Conservation (phyloP, 257 asterid species). For the Nyctanthes arbortristis region DNA sequence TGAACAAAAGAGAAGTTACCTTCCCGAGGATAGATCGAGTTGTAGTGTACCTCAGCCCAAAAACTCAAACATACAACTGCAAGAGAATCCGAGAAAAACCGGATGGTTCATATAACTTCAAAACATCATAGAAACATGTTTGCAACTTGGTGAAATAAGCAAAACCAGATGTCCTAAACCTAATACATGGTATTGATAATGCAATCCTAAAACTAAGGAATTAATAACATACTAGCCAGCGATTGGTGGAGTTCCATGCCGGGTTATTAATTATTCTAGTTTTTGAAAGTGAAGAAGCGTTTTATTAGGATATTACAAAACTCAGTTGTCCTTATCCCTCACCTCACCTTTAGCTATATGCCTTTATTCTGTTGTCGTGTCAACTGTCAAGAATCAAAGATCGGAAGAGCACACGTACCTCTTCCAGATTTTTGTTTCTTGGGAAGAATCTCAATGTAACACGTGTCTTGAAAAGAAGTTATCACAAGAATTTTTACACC, state of each 20-base stretch:
- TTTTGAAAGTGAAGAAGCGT: too few relatives aligned
- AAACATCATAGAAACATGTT: not conserved
- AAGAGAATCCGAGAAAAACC: conserved; percentile 1
- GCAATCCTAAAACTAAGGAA: too few relatives aligned
- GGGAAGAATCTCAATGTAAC: conserved; percentile 96
- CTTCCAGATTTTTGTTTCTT: conserved; percentile 69
- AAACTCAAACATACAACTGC: conserved; percentile 88
- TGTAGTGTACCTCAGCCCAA: conserved; percentile 99
- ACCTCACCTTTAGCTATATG: too few relatives aligned
- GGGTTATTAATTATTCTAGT: too few relatives aligned
- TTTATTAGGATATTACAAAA: too few relatives aligned
- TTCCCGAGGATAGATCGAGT: conserved; percentile 90
- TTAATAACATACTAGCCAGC: too few relatives aligned
- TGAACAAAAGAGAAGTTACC: conserved; percentile 46
- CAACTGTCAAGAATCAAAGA: not conserved
- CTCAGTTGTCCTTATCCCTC: too few relatives aligned
- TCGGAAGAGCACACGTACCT: conserved; percentile 50
- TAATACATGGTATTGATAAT: too few relatives aligned
- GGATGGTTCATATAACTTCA: not conserved
- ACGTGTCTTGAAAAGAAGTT: conserved; percentile 89
- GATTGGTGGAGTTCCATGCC: too few relatives aligned
- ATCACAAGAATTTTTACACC: conserved; percentile 82
- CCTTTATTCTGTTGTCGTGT: not conserved
- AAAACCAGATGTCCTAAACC: not conserved
- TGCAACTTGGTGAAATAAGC: not conserved